Base-by-base conservation (phyloP, 1,284 basidiomycete genomes). In the Pascua sp. region DNA sequence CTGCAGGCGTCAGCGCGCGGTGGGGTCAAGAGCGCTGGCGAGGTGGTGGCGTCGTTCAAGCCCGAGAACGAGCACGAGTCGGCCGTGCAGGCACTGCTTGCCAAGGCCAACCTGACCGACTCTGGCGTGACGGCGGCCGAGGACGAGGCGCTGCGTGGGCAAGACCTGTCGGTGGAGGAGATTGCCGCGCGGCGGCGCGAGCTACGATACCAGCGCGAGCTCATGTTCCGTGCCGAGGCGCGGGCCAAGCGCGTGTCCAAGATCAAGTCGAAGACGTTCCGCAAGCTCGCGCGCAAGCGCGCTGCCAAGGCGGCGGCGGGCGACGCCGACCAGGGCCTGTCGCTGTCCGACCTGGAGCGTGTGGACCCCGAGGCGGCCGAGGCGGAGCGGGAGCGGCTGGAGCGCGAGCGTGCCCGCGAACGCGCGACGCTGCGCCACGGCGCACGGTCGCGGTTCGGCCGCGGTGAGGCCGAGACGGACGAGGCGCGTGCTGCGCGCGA, bases 211-310 rank as follows among this genome's bases (percentile, higher is more conserved):
- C 91, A 92, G 84, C 86, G 95, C 38, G 93, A 97, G 67, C 82
- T 98, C 49, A 89, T 94, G 82, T 97, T 96, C 80, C 86, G 94
- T 5, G 91, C 91, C 0, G 94, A 98, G 69, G 81, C 86, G 42
- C 95, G 95, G 73, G 91, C 92, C 11, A 91, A 90, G 70, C 85
- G 94, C 11, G 82, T 96, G 10, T 85, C 88, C 42, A 98, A 96
- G 79, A 98, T 98, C 79, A 98, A 98, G 81, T 90, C 87, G 76
- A 97, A 95, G 77, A 86, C 91, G 4, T 98, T 91, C 73, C 82
- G 93, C 42, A 88, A 89, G 66, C 83, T 98, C 49, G 86, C 86
- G 68, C 83, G 91, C 73, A 91, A 90, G 75, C 62, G 87, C 86
- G 75, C 83, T 80, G 64, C 87, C 84, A 69, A 84, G 82, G 66